These are phyloP conservation scores for Pachyrhizus erosus DNA, from an alignment of 306 rosid species.

Conservation along the genomic window DNA sequence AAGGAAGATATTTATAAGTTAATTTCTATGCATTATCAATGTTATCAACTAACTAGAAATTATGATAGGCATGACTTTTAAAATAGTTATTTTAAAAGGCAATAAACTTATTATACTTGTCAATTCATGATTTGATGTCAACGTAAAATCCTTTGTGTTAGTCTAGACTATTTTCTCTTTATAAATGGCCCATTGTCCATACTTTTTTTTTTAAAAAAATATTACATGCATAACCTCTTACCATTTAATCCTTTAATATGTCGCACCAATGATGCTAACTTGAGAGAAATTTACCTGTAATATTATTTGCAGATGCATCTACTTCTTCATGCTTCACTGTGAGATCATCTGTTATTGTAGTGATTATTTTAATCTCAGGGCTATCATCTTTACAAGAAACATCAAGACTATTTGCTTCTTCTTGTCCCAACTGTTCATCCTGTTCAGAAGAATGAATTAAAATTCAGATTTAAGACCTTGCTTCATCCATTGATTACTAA, in stretches of 20 bases:
- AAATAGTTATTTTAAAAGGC: not conserved
- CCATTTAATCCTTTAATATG: constrained; percentile 10
- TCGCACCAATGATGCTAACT: not conserved
- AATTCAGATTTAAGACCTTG: constrained; percentile 36
- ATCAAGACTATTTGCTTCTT: constrained; percentile 48
- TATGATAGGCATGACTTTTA: not conserved
- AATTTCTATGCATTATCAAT: too few species aligned
- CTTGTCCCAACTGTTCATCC: constrained; percentile 52
- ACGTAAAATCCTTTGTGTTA: too few species aligned
- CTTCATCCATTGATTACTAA: constrained; percentile 25
- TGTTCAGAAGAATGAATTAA: constrained; percentile 52
- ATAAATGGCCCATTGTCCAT: constrained; percentile 5
- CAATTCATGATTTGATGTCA: too few species aligned
- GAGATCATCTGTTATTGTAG: constrained; percentile 42
- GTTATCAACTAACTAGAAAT: too few species aligned
- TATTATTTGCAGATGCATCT: constrained; percentile 37
- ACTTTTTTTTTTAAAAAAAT: not conserved
- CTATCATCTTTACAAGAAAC: constrained; percentile 47
- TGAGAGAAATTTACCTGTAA: constrained; percentile 56
- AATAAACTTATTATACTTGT: not conserved
- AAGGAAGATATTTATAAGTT: constrained; percentile 33
- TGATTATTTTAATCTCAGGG: constrained; percentile 42
- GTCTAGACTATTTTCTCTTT: not conserved
- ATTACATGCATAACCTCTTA: constrained; percentile 1
- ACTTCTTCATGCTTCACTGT: constrained; percentile 44